Evolutionary conservation across 805 yeast genomes (phyloP), one percentile per base, ranked within the genome.

Genomic region (Limtongia smithiae): DNA sequence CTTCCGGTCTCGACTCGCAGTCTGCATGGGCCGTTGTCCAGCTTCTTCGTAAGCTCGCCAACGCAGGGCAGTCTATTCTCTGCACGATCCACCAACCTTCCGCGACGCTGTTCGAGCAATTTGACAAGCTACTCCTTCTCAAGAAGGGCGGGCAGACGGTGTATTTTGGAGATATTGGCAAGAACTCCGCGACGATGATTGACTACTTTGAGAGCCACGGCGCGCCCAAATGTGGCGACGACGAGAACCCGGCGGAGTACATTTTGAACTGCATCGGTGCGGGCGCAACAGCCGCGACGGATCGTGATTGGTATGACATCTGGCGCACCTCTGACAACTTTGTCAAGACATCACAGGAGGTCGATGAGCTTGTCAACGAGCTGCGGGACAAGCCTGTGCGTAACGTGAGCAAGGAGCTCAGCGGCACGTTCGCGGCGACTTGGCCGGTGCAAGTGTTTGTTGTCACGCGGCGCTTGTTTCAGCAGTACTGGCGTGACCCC

Each of bases 1-100:
- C 86, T 25, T 82, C 86, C 31, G 87, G 87, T 63, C 71, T 82
- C 52, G 87, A 82, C 62, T 69, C 73, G 15, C 75, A 71, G 51
- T 68, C 81, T 73, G 67, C 85, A 71, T 80, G 87, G 88, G 75
- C 85, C 33, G 78, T 82, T 63, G 79, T 81, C 60, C 77, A 77
- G 65, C 74, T 82, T 60, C 72, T 82, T 73, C 74, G 83, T 66
- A 78, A 79, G 57, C 71, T 82, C 51, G 84, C 86, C 5, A 74
- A 77, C 60, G 80, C 82, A 50, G 89, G 89, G 30, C 88, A 83
- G 68, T 82, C 88, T 31, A 79, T 82, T 63, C 69, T 82, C 63
- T 83, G 88, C 70, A 82, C 89, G 24, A 83, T 82, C 59, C 89
- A 82, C 66, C 89, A 82, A 68, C 89, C 89, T 52, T 82, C 87